Evolutionary conservation across 257 asterid genomes (phyloP).

Genomic region (Solanum habrochaites): DNA sequence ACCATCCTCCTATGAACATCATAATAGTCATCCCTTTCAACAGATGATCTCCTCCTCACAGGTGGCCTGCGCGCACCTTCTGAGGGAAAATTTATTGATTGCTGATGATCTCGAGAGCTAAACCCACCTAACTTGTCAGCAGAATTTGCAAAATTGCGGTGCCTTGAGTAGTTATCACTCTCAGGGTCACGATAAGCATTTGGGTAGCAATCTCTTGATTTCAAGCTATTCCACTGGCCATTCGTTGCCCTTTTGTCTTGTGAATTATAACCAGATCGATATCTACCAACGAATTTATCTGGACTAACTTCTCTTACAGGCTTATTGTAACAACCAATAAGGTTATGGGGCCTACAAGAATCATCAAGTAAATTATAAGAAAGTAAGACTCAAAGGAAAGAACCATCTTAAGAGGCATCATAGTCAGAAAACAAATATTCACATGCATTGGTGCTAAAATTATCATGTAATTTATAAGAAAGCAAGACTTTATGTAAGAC

Average conservation of each 20-base stretch:
- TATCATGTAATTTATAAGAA: neutral
- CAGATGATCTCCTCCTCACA: conserved; percentile 40
- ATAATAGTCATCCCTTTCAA: conserved; percentile 37
- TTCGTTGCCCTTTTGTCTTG: conserved; percentile 34
- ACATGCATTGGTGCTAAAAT: neutral
- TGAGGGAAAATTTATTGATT: conserved; percentile 21
- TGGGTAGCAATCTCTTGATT: conserved; percentile 32
- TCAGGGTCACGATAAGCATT: conserved; percentile 28
- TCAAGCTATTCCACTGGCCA: conserved; percentile 38
- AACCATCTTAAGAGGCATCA: neutral
- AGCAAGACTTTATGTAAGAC: neutral
- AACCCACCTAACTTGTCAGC: conserved; percentile 28
- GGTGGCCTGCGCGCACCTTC: conserved; percentile 33
- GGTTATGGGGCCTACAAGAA: conserved; percentile 26
- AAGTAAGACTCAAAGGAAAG: neutral
- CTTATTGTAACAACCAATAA: conserved; percentile 27
- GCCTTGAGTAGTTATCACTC: conserved; percentile 32
- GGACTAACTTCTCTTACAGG: conserved; percentile 37
- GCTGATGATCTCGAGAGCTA: conserved; percentile 33
- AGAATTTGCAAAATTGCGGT: conserved; percentile 19
- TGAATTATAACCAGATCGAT: conserved; percentile 23
- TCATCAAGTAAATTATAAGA: neutral
- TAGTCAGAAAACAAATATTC: neutral
- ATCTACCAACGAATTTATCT: conserved; percentile 35
- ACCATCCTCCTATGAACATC: conserved; percentile 31